Percentiles rank a stretch among this genome's conserved stretches.
phyloP scores from a whole-genome alignment of 805 yeast genomes.

The Cyberlindnera nakhonratchasimensis region DNA sequence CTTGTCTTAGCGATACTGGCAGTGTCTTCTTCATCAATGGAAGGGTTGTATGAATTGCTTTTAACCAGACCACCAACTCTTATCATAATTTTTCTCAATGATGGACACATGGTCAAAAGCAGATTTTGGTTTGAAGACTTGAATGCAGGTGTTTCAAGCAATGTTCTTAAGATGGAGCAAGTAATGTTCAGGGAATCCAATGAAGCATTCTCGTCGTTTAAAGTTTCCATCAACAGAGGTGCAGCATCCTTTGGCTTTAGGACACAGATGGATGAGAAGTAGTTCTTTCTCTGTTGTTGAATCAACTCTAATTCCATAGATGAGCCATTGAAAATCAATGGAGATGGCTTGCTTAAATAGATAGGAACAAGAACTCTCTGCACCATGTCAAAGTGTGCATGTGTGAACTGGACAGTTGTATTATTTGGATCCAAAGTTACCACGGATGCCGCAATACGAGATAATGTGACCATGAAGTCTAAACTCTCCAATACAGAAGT shows the following conservation, averaged over 20 bases:
- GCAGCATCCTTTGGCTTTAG: constrained; percentile 19
- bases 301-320: constrained; percentile 23
- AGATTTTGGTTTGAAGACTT: constrained; percentile 25
- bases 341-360: constrained; percentile 16
- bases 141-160: constrained; percentile 30
- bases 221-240: constrained; percentile 20
- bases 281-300: constrained; percentile 30
- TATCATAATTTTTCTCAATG: constrained; percentile 30
- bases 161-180: constrained; percentile 36
- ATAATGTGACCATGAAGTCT: constrained; percentile 31
- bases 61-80: constrained; percentile 22
- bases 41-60: constrained; percentile 18
- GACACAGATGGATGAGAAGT: constrained; percentile 27
- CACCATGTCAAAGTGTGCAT: constrained; percentile 18
- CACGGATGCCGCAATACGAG: constrained; percentile 33
- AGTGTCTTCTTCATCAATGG: constrained; percentile 21
- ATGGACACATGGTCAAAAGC: constrained; percentile 29
- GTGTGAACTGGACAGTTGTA: constrained; percentile 30
- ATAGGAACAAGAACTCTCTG: constrained; percentile 25
- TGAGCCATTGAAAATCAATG: constrained; percentile 15
- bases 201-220: constrained; percentile 31
- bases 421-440: constrained; percentile 25
- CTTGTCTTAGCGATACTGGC: constrained; percentile 15
- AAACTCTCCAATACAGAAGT: constrained; percentile 26
- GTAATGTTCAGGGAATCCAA: constrained; percentile 33